Evolutionary conservation across 495 filamentous ascomycete genomes (phyloP), one percentile per base, ranked within the genome.

Genomic region (Penicillium malachiteum): DNA sequence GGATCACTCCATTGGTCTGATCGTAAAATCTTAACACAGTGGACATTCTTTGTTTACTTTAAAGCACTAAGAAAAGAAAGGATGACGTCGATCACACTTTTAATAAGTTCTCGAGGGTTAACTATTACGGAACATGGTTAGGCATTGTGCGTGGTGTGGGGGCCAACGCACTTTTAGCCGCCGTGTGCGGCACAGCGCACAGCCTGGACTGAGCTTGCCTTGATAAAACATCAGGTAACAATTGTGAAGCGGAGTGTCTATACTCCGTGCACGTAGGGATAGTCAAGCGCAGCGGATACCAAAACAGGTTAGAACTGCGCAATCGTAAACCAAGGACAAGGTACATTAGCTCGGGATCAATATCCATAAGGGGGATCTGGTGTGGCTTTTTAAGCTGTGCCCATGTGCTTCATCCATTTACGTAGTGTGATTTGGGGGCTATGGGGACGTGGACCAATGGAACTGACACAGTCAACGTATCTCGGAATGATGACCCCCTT

Each of bases 21-120:
- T 61, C 54, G 14, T 43, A 48, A 44, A 61, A 31, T 21, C 58
- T 39, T 0, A 61, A 31, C 3, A 50, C 50, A 14, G 38, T 44
- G 8, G 34, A 37, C 17, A 61, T 33, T 56, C 45, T 42, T 52
- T 34, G 11, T 51, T 50, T 14, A 49, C 48, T 18, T 54, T 37
- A 1, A 57, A 30, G n/a, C 58, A 61, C 21, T 61, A 50, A 18
- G 58, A 61, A 42, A 50, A 61, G 4, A 54, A 61, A 1, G 58
- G 54, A 3, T 39, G 34, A 35, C 50, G 44, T 17, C 45, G 48
- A 45, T 61, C 58, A 44, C 58, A 61, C 58, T 61, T 33, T 40
- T 13, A 21, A 16, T 32, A 26, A 26, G 21, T 26, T 26, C 21
- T 26, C 21, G 21, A 26, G 21, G 1, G 21, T 26, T 4, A 4